Conservation (phyloP, 768 basidiomycete species). For the Panellus pusillus region DNA sequence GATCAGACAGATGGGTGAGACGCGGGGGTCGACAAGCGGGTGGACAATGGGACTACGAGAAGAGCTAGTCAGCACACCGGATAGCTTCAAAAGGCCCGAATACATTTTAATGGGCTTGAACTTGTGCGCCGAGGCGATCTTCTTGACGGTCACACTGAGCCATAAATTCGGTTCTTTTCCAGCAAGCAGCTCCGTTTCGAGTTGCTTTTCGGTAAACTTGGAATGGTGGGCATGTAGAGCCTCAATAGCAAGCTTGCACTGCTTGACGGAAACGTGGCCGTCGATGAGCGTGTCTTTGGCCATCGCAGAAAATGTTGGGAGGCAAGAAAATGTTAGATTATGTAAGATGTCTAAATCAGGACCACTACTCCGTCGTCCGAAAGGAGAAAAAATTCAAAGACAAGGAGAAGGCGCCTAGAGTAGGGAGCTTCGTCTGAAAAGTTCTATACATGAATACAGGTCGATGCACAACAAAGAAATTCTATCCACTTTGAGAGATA, state of each 20-base stretch:
- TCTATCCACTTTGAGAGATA: no score
- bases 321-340: not conserved
- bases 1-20: slow-evolving; percentile 82
- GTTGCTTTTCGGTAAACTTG: slow-evolving; percentile 61
- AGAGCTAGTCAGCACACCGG: slow-evolving; percentile 7
- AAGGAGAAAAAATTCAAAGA: no score
- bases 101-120: slow-evolving; percentile 87
- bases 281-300: slow-evolving; percentile 60
- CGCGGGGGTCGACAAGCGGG: slow-evolving; percentile 82
- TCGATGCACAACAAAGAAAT: no score
- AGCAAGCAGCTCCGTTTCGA: slow-evolving; percentile 73
- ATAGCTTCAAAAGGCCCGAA: slow-evolving; percentile 27
- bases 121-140: slow-evolving; percentile 69
- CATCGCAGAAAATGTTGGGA: slow-evolving; percentile 32
- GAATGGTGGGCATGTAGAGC: slow-evolving; percentile 74
- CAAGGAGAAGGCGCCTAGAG: no score
- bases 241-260: slow-evolving; percentile 76
- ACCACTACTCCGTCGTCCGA: no score
- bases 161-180: slow-evolving; percentile 85
- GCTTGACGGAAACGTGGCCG: slow-evolving; percentile 63
- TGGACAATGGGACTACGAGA: slow-evolving; percentile 67
- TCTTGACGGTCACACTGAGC: slow-evolving; percentile 87
- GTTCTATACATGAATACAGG: no score
- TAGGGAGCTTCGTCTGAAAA: no score
- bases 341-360: not conserved